A percentile compares a stretch with the other conserved stretches of the same genome.
Conservation (phyloP, 345 rosid genomes). For the Citrus unshiu region DNA sequence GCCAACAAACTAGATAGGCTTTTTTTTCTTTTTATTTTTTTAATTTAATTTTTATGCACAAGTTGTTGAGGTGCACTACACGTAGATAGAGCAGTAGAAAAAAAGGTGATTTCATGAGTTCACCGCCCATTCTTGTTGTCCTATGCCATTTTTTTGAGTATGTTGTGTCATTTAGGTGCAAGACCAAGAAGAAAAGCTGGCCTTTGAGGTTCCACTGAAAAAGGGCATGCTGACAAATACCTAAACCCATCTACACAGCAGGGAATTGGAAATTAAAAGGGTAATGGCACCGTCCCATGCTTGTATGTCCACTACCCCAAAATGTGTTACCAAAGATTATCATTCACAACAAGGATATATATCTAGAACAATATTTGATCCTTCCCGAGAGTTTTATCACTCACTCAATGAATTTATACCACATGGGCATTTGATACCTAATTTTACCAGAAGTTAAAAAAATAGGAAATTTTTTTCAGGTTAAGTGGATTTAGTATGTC, state of each 20-base stretch:
- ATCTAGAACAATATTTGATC: too few relatives aligned
- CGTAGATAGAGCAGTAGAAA: conserved; percentile 27
- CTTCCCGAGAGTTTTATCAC: too few relatives aligned
- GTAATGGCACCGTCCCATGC: conserved; percentile 16
- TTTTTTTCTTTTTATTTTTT: background rate
- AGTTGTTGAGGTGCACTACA: conserved; percentile 29
- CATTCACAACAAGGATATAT: background rate
- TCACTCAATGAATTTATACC: too few relatives aligned
- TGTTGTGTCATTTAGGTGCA: background rate
- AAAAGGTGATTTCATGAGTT: background rate
- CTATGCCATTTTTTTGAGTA: too few relatives aligned
- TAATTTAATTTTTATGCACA: background rate
- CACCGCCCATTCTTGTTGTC: background rate
- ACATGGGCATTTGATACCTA: too few relatives aligned
- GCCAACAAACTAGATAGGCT: too few relatives aligned
- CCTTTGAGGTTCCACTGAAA: conserved; percentile 2
- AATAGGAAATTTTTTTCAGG: too few relatives aligned
- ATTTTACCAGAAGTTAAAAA: too few relatives aligned
- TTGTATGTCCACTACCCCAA: conserved; percentile 1
- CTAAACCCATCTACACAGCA: conserved; percentile 5
- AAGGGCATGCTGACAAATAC: conserved; percentile 10
- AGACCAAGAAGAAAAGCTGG: background rate
- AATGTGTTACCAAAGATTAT: background rate
- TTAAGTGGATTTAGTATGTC: too few relatives aligned
- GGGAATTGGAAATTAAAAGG: background rate